phyloP scores from a whole-genome alignment of 768 basidiomycete genomes.

The Termitomyces sp. region DNA sequence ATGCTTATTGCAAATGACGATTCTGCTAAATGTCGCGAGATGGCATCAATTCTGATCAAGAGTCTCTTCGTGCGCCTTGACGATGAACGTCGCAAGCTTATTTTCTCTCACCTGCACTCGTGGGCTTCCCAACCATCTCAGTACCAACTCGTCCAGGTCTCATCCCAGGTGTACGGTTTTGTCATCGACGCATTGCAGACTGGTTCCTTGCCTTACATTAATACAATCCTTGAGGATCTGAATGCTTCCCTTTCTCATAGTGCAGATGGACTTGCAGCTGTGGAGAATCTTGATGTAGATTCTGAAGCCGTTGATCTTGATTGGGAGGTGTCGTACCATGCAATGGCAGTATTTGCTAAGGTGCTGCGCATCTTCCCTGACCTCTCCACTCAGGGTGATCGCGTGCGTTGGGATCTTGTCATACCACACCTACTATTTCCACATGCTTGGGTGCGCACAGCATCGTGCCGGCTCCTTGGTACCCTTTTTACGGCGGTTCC shows the following conservation, averaged over 20 bases:
- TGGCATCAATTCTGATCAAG: slow-evolving; percentile 83
- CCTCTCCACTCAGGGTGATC: slow-evolving; percentile 37
- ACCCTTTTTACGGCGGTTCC: slow-evolving; percentile 57
- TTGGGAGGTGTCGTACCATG: slow-evolving; percentile 85
- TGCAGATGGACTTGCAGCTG: slow-evolving; percentile 31
- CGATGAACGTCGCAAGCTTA: slow-evolving; percentile 46
- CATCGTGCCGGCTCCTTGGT: slow-evolving; percentile 74
- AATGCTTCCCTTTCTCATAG: slow-evolving; percentile 44
- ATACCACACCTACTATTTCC: slow-evolving; percentile 76
- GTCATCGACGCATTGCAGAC: slow-evolving; percentile 64
- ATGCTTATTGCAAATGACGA: slow-evolving; percentile 95
- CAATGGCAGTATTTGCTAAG: slow-evolving; percentile 64
- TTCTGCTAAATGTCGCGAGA: slow-evolving; percentile 83
- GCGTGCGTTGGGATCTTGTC: slow-evolving; percentile 62
- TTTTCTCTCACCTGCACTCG: slow-evolving; percentile 69
- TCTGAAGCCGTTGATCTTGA: slow-evolving; percentile 56
- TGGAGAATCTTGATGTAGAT: slow-evolving; percentile 41
- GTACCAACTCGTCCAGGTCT: slow-evolving; percentile 62
- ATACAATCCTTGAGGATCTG: slow-evolving; percentile 55
- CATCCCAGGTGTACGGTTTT: slow-evolving; percentile 81
- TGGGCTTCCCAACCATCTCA: slow-evolving; percentile 73
- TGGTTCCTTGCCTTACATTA: slow-evolving; percentile 41
- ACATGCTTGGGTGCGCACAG: slow-evolving; percentile 91
- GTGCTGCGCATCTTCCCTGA: slow-evolving; percentile 55
- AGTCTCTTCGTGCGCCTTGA: slow-evolving; percentile 68